Conservation (phyloP, 352 stramenopile genomes). For the Globisporangium camurandrum region DNA sequence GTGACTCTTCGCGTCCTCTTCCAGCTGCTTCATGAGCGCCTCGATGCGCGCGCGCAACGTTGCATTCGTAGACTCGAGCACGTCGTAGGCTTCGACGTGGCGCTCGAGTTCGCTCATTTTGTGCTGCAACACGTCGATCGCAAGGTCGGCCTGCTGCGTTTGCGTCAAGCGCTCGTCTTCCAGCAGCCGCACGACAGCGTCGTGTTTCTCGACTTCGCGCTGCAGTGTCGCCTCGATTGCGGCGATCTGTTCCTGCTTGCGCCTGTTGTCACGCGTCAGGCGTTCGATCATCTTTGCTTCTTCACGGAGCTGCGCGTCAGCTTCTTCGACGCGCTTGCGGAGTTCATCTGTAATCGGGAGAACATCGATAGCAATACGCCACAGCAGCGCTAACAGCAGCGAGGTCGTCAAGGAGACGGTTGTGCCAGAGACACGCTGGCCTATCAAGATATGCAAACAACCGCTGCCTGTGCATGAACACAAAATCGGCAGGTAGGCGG, state of each 20-base stretch:
- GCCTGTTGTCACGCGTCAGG: slow-evolving; percentile 68
- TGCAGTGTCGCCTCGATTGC: slow-evolving; percentile 55
- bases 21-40: slow-evolving; percentile 56
- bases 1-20: slow-evolving; percentile 51
- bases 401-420: slow-evolving; percentile 17
- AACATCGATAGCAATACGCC: background rate
- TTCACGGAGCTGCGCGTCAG: slow-evolving; percentile 63
- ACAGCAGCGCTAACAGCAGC: background rate
- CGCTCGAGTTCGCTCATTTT: slow-evolving; percentile 55
- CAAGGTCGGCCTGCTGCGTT: slow-evolving; percentile 46
- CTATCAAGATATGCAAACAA: background rate
- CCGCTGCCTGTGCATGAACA: background rate
- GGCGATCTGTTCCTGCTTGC: slow-evolving; percentile 65
- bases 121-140: slow-evolving; percentile 47
- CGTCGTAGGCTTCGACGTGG: slow-evolving; percentile 65
- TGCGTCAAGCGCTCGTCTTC: slow-evolving; percentile 57
- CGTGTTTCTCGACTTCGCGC: slow-evolving; percentile 57
- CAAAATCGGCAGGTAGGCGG: too few species aligned
- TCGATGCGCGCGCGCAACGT: slow-evolving; percentile 48
- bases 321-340: slow-evolving; percentile 59
- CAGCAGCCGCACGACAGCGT: slow-evolving; percentile 38
- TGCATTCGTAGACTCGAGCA: slow-evolving; percentile 51
- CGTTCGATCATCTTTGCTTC: slow-evolving; percentile 79
- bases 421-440: slow-evolving; percentile 1
- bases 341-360: slow-evolving; percentile 70